A percentile compares a stretch with the other conserved stretches of the same genome.
These are phyloP conservation scores for Geosiphon pyriformis DNA, from an alignment of 192 early-diverging fungal genomes.

Conservation along the genomic window DNA sequence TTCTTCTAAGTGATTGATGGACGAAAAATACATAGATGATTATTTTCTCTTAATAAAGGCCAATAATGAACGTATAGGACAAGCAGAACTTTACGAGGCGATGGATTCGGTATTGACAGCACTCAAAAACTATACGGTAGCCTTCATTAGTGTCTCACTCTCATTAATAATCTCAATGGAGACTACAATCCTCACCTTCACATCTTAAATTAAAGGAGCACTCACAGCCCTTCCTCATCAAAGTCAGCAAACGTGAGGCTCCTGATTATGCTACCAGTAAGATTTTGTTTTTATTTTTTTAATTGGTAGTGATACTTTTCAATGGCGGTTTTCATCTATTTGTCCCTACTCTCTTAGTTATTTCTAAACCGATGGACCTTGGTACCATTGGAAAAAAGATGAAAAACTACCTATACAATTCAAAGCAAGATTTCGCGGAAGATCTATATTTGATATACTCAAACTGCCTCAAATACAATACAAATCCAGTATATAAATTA, in stretches of 20 bases:
- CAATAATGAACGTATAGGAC: slow-evolving; percentile 76
- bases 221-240: slow-evolving; percentile 77
- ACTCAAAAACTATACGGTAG: slow-evolving; percentile 72
- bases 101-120: slow-evolving; percentile 79
- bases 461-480: slow-evolving; percentile 92
- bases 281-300: background rate
- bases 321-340: background rate
- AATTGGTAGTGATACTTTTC: background rate
- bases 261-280: slow-evolving; percentile 86
- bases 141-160: background rate
- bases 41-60: slow-evolving; percentile 37
- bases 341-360: slow-evolving; percentile 49
- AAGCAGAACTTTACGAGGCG: slow-evolving; percentile 88
- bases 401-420: slow-evolving; percentile 70
- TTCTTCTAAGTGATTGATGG: no score
- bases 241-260: slow-evolving; percentile 83
- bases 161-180: background rate
- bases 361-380: slow-evolving; percentile 94
- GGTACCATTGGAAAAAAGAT: slow-evolving; percentile 86
- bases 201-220: slow-evolving; percentile 51
- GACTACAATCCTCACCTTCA: background rate
- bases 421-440: slow-evolving; percentile 81
- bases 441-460: slow-evolving; percentile 87
- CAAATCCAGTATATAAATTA: slow-evolving; percentile 52
- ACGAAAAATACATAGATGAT: background rate